Evolutionary conservation across 208 protist genomes (phyloP).

Genomic region (Trichomonas vaginalis): DNA sequence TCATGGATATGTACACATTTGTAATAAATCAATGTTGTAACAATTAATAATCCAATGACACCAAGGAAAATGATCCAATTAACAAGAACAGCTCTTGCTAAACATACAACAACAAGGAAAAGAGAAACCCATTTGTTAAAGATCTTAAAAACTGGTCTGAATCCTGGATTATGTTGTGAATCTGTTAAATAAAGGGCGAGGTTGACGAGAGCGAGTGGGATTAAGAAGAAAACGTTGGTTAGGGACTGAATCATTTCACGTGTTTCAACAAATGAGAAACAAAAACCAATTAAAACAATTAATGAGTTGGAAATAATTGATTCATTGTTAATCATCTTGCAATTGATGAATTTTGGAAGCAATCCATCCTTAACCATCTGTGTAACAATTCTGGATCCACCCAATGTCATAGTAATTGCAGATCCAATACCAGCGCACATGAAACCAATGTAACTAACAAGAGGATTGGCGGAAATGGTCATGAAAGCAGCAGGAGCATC

Average conservation of each 20-base stretch:
- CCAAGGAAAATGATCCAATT: background rate
- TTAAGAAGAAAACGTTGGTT: background rate
- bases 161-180: background rate
- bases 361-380: background rate
- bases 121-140: background rate
- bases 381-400: background rate
- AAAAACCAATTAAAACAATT: background rate
- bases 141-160: background rate
- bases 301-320: background rate
- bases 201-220: background rate
- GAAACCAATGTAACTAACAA: background rate
- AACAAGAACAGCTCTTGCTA: background rate
- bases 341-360: background rate
- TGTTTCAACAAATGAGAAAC: background rate
- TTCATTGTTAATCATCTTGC: background rate
- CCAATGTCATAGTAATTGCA: background rate
- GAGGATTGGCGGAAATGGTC: background rate
- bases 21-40: background rate
- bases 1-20: background rate
- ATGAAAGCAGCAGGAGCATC: background rate
- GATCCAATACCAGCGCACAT: background rate
- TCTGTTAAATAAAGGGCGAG: background rate
- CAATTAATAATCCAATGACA: background rate
- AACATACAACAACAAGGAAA: background rate
- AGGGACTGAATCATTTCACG: background rate